Base-by-base conservation (phyloP, 2,329 filamentous ascomycete genomes). In the Rasamsonia emersonii region DNA sequence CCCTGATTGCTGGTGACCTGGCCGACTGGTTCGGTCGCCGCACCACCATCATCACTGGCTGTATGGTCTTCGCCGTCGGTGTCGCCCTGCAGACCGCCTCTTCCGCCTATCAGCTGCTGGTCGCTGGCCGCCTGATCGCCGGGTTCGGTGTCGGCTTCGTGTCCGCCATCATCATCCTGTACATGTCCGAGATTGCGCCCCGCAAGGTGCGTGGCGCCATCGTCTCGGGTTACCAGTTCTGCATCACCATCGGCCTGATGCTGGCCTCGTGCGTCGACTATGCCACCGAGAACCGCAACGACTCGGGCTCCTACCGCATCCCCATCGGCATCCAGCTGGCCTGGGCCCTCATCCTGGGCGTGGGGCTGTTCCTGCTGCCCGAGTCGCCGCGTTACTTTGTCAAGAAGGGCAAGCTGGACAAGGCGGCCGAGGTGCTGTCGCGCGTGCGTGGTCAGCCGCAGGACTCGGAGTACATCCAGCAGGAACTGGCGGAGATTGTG, bases 381-480 rank as follows among this genome's bases (percentile, higher is more conserved):
- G 86, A 93, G 58, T 89, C 84, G 0, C 86, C 86, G 30, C 80
- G 86, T 52, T 93, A 79, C 70, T 89, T 74, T 51, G 82, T 93
- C 63, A 86, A 84, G 70, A 79, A 77, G 58, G 81, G 81, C 35
- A 65, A 76, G 39, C 67, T 85, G 32, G 74, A 79, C 24, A 54
- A 68, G 35, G 86, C 85, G 19, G 71, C 77, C 37, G 39, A 59
- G 1, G 64, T 75, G 9, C 71, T 93, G 5, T 61, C 73, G 36
- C 72, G 69, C 36, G 73, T 93, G 18, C 82, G 86, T 54, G 82
- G 82, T 39, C 82, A 93, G 64, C 71, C 79, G 29, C 51, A 61
- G 32, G 75, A 82, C 33, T 88, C 82, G 14, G 73, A 81, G 41
- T 86, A 75, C 58, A 79, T 93, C 61, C 75, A 81, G 62, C 65